Percentiles rank a stretch among this genome's conserved stretches.
Conservation (phyloP, 768 basidiomycete species). For the Baorangia bicolor region DNA sequence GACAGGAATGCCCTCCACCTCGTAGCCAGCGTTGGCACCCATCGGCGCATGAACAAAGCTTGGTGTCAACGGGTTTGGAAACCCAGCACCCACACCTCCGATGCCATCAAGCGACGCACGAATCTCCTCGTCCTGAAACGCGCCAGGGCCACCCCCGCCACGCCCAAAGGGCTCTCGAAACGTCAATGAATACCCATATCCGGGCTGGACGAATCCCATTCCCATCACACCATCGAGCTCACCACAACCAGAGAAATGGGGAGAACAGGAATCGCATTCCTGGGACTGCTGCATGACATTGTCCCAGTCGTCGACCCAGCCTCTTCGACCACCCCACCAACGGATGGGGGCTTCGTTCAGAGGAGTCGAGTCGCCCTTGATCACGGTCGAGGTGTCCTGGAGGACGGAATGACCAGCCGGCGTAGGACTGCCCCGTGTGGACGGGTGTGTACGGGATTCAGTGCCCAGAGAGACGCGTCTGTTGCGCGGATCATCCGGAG, state of each 20-base stretch:
- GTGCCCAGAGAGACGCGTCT: constrained; percentile 11
- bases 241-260: background rate
- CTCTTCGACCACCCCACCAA: constrained; percentile 19
- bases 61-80: background rate
- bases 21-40: background rate
- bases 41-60: background rate
- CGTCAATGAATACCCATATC: background rate
- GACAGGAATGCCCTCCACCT: constrained; percentile 2
- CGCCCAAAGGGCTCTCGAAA: constrained; percentile 7
- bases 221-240: background rate
- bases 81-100: background rate
- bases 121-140: constrained; percentile 23
- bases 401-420: background rate
- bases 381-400: background rate
- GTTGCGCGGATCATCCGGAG: background rate
- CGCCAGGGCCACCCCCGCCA: background rate
- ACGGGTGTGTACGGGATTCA: background rate
- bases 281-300: background rate
- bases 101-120: constrained; percentile 16
- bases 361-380: constrained; percentile 10
- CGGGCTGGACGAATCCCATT: background rate
- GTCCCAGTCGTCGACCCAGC: constrained; percentile 24
- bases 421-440: background rate
- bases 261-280: background rate
- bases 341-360: constrained; percentile 18